Evolutionary conservation across 768 basidiomycete genomes (phyloP).

Genomic region (Russula ochroleuca): DNA sequence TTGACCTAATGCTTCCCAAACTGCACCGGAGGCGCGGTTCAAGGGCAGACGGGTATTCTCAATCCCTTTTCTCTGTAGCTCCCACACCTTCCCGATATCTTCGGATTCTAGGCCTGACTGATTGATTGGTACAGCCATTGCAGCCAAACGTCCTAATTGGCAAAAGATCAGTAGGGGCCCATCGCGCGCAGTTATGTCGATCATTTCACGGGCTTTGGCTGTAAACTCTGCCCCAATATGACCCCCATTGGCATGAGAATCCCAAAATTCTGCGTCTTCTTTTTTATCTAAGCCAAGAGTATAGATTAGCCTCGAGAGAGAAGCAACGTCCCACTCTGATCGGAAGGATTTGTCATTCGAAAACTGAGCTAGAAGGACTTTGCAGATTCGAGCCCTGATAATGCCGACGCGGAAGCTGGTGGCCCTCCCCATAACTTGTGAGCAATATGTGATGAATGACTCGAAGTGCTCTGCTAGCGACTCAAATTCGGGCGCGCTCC

Average conservation of each 20-base stretch:
- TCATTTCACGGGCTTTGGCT: background rate
- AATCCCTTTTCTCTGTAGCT: slow-evolving; percentile 6
- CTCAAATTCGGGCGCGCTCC: no score
- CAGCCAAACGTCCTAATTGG: background rate
- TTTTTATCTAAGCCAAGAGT: no score
- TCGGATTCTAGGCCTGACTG: background rate
- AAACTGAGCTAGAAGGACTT: no score
- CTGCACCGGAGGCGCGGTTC: background rate
- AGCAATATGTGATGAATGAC: no score
- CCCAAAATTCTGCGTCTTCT: background rate
- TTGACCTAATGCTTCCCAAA: slow-evolving; percentile 3
- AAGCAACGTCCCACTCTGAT: no score
- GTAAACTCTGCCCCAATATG: slow-evolving; percentile 3
- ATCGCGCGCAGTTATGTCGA: background rate
- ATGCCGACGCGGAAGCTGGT: no score
- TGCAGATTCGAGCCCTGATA: no score
- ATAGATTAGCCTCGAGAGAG: no score
- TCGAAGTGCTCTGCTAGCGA: no score
- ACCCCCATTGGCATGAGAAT: background rate
- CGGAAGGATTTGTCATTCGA: no score
- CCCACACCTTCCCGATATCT: slow-evolving; percentile 6
- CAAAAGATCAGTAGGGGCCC: slow-evolving; percentile 16
- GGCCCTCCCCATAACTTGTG: no score
- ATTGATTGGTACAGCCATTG: background rate
- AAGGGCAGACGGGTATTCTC: background rate